Base-by-base conservation (phyloP, 805 yeast genomes). In the Danielia reshetovae region DNA sequence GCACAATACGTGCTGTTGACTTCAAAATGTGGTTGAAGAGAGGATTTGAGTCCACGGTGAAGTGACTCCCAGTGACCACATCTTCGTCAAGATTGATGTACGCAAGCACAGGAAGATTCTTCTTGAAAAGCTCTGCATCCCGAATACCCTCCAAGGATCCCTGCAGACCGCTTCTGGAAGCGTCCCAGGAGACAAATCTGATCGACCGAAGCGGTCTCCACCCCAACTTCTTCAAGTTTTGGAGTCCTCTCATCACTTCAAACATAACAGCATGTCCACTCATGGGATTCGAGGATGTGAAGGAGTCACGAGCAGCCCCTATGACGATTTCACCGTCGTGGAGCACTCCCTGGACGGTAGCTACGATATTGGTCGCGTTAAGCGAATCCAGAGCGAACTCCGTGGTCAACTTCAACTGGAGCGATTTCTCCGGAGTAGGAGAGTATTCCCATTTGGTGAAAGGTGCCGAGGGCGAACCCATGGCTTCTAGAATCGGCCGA, bases 161-260 rank as follows among this genome's bases (percentile, higher is more conserved):
- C 13, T 60, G 33, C 8, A 58, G 48, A 3, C 65, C 67, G 30
- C 52, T 52, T 18, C 52, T 51, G 6, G 61, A 47, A 2, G 64
- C 70, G 38, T 67, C 73, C 67, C 70, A 65, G 1, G 68, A 61
- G 3, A 66, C 54, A 45, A 67, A 65, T 33, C 60, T 55, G 25
- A 67, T 59, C 9, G 52, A 56, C 27, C 73, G 51, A 22, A 65
- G 47, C 1, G 73, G 73, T 39, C 55, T 60, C 73, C 73, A 67
- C 2, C 73, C 73, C 28, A 55, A 29, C 19, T 48, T 42, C 12
- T 45, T 47, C 35, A 67, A 50, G 32, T 52, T 46, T 14, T 57
- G 54, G 32, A 57, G 58, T 29, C 61, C 57, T 12, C 65, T 46
- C 59, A 67, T 57, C 5, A 63, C 54, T 36, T 67, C 72, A 24